Conservation (phyloP, 2,329 filamentous ascomycete genomes). For the Lasiodiplodia hormozganensis region DNA sequence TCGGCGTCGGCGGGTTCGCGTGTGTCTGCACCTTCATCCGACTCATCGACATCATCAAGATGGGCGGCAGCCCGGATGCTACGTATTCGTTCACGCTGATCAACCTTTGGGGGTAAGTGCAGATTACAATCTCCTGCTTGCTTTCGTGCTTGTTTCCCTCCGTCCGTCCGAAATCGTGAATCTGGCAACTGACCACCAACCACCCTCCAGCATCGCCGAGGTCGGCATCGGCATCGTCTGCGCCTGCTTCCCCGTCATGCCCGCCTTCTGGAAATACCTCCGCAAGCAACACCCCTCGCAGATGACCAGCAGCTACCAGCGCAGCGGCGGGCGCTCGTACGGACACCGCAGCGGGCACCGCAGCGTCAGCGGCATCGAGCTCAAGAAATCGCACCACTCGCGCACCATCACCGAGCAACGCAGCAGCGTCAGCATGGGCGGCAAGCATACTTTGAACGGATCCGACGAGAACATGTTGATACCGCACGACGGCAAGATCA, state of each 20-base stretch:
- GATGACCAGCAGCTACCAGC: background rate
- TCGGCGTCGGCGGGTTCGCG: conserved; percentile 48
- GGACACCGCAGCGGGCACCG: background rate
- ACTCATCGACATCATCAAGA: conserved; percentile 43
- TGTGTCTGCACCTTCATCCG: conserved; percentile 49
- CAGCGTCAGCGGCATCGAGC: conserved; percentile 9
- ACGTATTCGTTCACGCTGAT: conserved; percentile 47
- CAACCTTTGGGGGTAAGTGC: conserved; percentile 48
- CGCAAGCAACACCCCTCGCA: conserved; percentile 4
- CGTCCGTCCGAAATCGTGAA: background rate
- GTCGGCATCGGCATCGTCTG: conserved; percentile 32
- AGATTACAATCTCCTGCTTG: background rate
- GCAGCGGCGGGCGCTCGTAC: background rate
- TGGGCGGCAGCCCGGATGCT: conserved; percentile 41
- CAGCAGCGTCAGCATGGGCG: background rate
- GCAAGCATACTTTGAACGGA: background rate
- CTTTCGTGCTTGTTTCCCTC: background rate
- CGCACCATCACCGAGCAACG: background rate
- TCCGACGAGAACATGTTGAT: conserved; percentile 24
- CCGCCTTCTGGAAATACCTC: conserved; percentile 23
- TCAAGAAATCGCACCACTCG: conserved; percentile 12
- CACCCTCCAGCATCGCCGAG: conserved; percentile 31
- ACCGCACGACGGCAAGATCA: background rate
- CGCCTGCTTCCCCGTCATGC: conserved; percentile 31
- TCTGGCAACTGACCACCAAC: background rate